Percentiles rank a stretch among this genome's conserved stretches.
These are phyloP conservation scores for Penicillium hordei DNA, from an alignment of 2,329 filamentous ascomycete genomes.

Conservation along the genomic window DNA sequence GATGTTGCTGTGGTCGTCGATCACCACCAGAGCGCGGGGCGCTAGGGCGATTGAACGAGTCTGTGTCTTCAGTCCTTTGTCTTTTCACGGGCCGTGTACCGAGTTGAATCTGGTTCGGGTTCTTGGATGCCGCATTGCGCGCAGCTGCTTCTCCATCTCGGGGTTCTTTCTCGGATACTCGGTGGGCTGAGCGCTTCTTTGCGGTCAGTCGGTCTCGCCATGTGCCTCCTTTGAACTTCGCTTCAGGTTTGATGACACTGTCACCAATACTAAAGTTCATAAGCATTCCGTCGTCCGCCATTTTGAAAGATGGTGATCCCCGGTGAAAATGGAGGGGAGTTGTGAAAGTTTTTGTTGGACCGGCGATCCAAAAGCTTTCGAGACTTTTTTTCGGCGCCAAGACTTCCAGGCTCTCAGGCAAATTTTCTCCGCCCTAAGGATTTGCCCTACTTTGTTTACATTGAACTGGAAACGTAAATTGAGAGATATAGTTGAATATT, in stretches of 20 bases:
- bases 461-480: neutral
- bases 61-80: slow-evolving; percentile 42
- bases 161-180: slow-evolving; percentile 11
- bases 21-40: slow-evolving; percentile 13
- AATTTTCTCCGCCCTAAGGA: slow-evolving; percentile 37
- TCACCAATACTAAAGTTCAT: slow-evolving; percentile 84
- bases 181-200: slow-evolving; percentile 62
- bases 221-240: slow-evolving; percentile 78
- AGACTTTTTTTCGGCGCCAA: slow-evolving; percentile 29
- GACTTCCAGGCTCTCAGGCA: slow-evolving; percentile 21
- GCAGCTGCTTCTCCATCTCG: slow-evolving; percentile 13
- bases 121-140: slow-evolving; percentile 25
- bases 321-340: neutral
- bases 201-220: slow-evolving; percentile 88
- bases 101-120: slow-evolving; percentile 38
- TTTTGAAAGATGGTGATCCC: slow-evolving; percentile 40
- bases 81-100: slow-evolving; percentile 41
- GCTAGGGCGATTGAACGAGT: slow-evolving; percentile 19
- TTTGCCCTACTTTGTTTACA: slow-evolving; percentile 35
- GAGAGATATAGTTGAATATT: slow-evolving; percentile 5
- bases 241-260: slow-evolving; percentile 60
- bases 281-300: slow-evolving; percentile 95
- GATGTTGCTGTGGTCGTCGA: slow-evolving; percentile 29
- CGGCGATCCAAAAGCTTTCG: slow-evolving; percentile 18
- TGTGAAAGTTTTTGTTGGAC: slow-evolving; percentile 7